These are phyloP conservation scores for Amanita inopinata DNA, from an alignment of 768 basidiomycete genomes.

Conservation along the genomic window DNA sequence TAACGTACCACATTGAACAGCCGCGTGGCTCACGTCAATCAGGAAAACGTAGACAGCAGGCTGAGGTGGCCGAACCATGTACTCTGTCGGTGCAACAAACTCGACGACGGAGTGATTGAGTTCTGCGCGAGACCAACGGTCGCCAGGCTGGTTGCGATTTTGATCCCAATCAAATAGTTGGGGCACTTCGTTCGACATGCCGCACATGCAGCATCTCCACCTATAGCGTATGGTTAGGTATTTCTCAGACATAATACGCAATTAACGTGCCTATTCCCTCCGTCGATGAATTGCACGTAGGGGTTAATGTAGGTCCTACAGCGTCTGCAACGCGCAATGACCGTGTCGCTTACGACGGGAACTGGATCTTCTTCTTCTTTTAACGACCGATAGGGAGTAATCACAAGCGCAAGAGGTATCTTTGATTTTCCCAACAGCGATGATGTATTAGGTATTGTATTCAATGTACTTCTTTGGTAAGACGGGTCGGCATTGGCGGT, in stretches of 20 bases:
- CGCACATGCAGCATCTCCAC: slow-evolving; percentile 99
- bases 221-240: slow-evolving; percentile 23
- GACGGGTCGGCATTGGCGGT: slow-evolving; percentile 80
- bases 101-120: slow-evolving; percentile 93
- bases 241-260: neutral
- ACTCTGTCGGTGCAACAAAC: slow-evolving; percentile 96
- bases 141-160: slow-evolving; percentile 84
- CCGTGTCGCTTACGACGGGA: slow-evolving; percentile 85
- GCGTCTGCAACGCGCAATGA: slow-evolving; percentile 91
- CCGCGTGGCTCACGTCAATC: slow-evolving; percentile 90
- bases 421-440: slow-evolving; percentile 84
- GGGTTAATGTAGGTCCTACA: slow-evolving; percentile 98
- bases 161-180: slow-evolving; percentile 99
- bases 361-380: slow-evolving; percentile 79
- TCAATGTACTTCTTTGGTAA: slow-evolving; percentile 87
- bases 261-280: slow-evolving; percentile 70
- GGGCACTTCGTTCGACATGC: slow-evolving; percentile 95
- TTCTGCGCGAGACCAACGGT: slow-evolving; percentile 90
- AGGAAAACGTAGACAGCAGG: slow-evolving; percentile 96
- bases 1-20: slow-evolving; percentile 73
- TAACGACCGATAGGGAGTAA: slow-evolving; percentile 84
- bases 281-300: slow-evolving; percentile 95
- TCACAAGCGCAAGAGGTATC: slow-evolving; percentile 78
- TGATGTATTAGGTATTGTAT: slow-evolving; percentile 86
- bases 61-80: slow-evolving; percentile 98